Evolutionary conservation across 495 filamentous ascomycete species (phyloP), one percentile per base, ranked within the genome.

Genomic region (Glarea lozoyensis): DNA sequence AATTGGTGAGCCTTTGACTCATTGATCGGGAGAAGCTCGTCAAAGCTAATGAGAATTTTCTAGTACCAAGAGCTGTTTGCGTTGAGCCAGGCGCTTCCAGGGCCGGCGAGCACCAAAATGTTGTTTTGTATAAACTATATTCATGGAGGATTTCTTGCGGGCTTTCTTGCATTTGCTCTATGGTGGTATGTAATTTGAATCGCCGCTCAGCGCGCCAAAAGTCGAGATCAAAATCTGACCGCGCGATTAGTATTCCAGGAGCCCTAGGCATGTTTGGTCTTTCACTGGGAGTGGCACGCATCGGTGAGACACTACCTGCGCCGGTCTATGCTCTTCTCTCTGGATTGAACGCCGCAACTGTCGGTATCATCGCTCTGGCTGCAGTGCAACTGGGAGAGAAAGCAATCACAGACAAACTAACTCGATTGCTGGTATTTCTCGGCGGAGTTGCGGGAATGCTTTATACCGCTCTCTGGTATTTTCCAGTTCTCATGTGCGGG

Each of bases 21-120:
- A n/a, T n/a, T n/a, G n/a, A n/a, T n/a, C n/a, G n/a, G n/a, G n/a
- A n/a, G n/a, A n/a, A n/a, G n/a, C n/a, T n/a, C n/a, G n/a, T n/a
- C n/a, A n/a, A n/a, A n/a, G n/a, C n/a, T 43, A 12, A 38, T 23
- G 7, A 20, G 5, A 20, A 5, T n/a, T 3, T 9, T n/a, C 3
- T 17, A 85, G 80, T 93, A 84, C 61, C 82, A 88, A 61, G 85
- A 93, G 53, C 70, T 89, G 12, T 93, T 90, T 58, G 82, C 81
- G 15, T 63, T 93, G 48, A 82, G 75, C 35, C 86, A 89, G 58
- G 78, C 79, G 11, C 72, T 89, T 15, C 78, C 82, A 0, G 86
- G 86, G 0, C 86, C 86, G 0, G 86, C 57, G 1, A 83, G 77
- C 55, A 88, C 84, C 13, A 90, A 90, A 61, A 86, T 90, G 79